Base-by-base conservation (phyloP, 2,329 filamentous ascomycete genomes). In the Ophiostoma sp. region DNA sequence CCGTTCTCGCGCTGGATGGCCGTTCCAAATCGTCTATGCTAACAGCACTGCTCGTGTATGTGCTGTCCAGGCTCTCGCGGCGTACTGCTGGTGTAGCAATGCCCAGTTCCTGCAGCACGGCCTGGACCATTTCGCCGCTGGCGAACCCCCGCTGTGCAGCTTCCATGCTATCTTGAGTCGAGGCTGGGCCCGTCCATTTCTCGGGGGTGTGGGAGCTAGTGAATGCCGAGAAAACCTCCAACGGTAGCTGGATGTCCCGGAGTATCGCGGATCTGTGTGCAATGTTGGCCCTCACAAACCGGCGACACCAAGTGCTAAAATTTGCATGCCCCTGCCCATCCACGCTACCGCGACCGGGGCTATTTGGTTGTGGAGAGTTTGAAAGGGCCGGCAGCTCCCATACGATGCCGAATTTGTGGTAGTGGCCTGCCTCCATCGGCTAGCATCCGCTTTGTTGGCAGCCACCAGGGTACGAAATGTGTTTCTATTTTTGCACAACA, bases 61-160 rank as follows among this genome's bases (percentile, higher is more conserved):
- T 14, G 55, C 55, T 42, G 38, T 14, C 38, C 45, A 41, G n/a
- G 4, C 36, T 45, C 4, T 38, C 14, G 40, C 40, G 60, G 8
- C 60, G 60, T 3, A 42, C 38, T 18, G 36, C 7, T 0, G 38
- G 42, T 14, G 38, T 6, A 16, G 40, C 38, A 9, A 63, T 42
- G 40, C 60, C 60, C 3, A 63, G 16, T n/a, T 63, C 60, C 40
- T 63, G 16, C 60, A 63, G 60, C 60, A 63, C 60, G 18, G 60
- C 60, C 7, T 42, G 60, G 16, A 63, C 44, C 66, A 69, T 67
- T n/a, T 16, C 12, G 44, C 68, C 60, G 49, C 41, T 44, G 60
- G 60, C 40, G 7, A 42, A 41, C n/a, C 9, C 42, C 16, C 65
- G 40, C 11, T 40, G 45, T 47, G 62, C 62, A 47, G n/a, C 40